Evolutionary conservation across 164 flowering plant genomes (phyloP).

Genomic region (Dillenia suffruticosa): DNA sequence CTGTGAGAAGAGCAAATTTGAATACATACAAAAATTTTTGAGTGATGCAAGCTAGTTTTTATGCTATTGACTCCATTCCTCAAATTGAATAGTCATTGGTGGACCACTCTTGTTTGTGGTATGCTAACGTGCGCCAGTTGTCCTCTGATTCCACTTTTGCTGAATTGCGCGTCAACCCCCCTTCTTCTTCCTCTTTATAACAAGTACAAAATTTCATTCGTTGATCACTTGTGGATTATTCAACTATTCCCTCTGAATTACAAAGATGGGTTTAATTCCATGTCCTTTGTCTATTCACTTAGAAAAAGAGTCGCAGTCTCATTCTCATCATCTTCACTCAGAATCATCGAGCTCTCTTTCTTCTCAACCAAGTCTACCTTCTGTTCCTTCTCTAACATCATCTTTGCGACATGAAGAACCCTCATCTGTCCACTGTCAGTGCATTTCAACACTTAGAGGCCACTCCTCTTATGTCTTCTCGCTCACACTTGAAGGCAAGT

Average conservation of each 20-base stretch:
- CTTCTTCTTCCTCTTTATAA: conserved; percentile 2
- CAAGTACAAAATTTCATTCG: neutral
- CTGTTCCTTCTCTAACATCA: conserved; percentile 53
- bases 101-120: neutral
- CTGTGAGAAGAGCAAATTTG: neutral
- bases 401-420: conserved; percentile 2
- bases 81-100: conserved; percentile 1
- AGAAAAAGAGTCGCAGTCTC: conserved; percentile 16
- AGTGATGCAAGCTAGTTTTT: conserved; percentile 3
- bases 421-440: conserved; percentile 25
- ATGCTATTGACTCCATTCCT: neutral
- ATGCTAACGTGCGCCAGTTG: no score
- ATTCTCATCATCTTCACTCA: conserved; percentile 15
- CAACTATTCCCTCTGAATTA: neutral
- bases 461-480: conserved; percentile 55
- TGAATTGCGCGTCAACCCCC: neutral
- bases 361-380: conserved; percentile 61
- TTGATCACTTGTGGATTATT: neutral
- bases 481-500: conserved; percentile 46
- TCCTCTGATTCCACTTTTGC: neutral
- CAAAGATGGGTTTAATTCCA: conserved; percentile 36
- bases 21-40: neutral
- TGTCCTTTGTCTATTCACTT: conserved; percentile 27
- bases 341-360: conserved; percentile 34
- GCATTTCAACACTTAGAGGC: conserved; percentile 52